Base-by-base conservation (phyloP, 2,329 filamentous ascomycete species). In the Juglanconis oblonga region DNA sequence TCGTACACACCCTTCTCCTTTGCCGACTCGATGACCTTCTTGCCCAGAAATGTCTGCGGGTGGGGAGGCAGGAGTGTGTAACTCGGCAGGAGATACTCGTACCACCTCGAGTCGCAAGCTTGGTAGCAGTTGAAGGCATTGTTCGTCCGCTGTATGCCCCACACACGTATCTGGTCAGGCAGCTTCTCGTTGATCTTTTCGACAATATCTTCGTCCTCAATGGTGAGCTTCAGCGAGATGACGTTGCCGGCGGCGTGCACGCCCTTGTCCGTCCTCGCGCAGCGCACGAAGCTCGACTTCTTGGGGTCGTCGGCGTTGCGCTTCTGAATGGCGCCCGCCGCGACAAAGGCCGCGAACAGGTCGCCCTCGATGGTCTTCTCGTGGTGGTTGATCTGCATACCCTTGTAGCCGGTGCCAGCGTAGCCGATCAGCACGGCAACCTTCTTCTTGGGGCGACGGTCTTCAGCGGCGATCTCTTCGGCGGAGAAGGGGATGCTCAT, bases 301-400 rank as follows among this genome's bases (percentile, higher is more conserved):
- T 96, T 96, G 4, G 94, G 95, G 71, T 99, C 95, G 68, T 96
- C 88, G 29, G 95, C 95, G 71, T 99, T 99, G 64, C 92, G 92
- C 75, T 98, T 98, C 52, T 93, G 96, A 63, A 99, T 97, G 44
- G 95, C 93, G 17, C 93, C 91, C 3, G 95, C 93, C 3, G 87
- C 86, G 64, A 99, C 89, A 67, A 99, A 94, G 3, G 95, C 95
- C 36, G 87, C 85, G 77, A 99, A 99, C 3, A 99, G 80, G 68
- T 99, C 95, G 48, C 94, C 91, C 77, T 99, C 95, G 65, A 99
- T 98, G 0, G 94, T 99, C 77, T 92, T 93, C 71, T 97, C 87
- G 65, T 87, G 77, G 68, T 81, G 81, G 73, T 88, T 87, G 71
- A 99, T 90, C 77, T 99, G 95, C 88, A 99, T 96, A 69, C 95